A percentile compares a stretch with the other conserved stretches of the same genome.
These are phyloP conservation scores for Larix kaempferi DNA, from an alignment of 75 land plant genomes.

Conservation along the genomic window DNA sequence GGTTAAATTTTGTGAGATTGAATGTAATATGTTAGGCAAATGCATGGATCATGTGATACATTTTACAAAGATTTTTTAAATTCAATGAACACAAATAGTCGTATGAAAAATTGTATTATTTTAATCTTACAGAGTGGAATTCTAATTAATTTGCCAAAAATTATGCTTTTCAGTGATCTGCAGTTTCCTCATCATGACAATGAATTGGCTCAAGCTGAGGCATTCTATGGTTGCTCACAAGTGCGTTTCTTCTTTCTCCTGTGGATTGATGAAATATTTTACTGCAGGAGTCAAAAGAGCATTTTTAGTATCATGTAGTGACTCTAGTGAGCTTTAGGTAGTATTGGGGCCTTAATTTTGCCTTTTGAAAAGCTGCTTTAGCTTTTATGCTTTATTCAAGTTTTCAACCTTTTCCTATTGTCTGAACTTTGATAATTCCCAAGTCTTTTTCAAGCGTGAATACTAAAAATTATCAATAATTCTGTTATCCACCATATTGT, in stretches of 20 bases:
- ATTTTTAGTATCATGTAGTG: too few relatives aligned
- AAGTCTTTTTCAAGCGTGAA: too few relatives aligned
- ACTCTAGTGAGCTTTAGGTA: too few relatives aligned
- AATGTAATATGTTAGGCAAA: not conserved
- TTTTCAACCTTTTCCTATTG: too few relatives aligned
- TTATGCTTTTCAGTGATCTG: constrained; percentile 30
- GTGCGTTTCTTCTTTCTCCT: constrained; percentile 12
- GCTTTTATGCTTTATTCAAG: too few relatives aligned
- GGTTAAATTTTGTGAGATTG: not conserved
- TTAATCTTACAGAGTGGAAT: not conserved
- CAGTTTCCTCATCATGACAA: constrained; percentile 58
- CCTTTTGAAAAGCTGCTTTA: too few relatives aligned
- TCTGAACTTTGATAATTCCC: too few relatives aligned
- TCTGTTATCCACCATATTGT: too few relatives aligned
- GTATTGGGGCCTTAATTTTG: not conserved
- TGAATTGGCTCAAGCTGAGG: constrained; percentile 56
- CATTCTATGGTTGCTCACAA: constrained; percentile 40
- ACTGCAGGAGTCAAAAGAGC: too few relatives aligned
- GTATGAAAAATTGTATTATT: too few relatives aligned
- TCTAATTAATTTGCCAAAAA: not conserved
- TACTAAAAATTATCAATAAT: too few relatives aligned
- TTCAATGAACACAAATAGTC: too few relatives aligned
- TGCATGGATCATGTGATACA: not conserved
- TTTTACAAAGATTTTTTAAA: not conserved
- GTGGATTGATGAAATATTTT: not conserved